A percentile compares a stretch with the other conserved stretches of the same genome.
Evolutionary conservation across 139 green algal genomes (phyloP).

Genomic region (Picochlorum sp.): DNA sequence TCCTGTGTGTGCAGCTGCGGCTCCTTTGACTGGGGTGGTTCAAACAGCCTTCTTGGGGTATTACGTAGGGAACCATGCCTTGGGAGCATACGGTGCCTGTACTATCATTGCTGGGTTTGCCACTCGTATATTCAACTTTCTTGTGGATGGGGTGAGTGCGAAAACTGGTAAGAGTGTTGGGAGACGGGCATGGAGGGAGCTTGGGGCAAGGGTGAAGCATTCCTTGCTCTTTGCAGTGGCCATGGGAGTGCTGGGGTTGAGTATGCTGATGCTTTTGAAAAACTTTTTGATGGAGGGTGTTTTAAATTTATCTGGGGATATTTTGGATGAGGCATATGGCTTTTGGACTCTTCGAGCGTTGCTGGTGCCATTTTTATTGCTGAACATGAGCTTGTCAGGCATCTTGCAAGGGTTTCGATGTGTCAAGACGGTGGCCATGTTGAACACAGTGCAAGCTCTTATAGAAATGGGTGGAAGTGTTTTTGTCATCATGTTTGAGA

Average conservation of each 20-base stretch:
- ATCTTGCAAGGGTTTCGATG: conserved; percentile 44
- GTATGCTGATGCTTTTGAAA: conserved; percentile 5
- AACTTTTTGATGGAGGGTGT: conserved; percentile 11
- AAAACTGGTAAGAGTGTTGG: conserved; percentile 47
- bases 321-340: conserved; percentile 10
- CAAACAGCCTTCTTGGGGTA: conserved; percentile 48
- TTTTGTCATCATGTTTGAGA: conserved; percentile 11
- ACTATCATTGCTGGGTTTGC: conserved; percentile 33
- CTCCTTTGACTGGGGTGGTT: conserved; percentile 36
- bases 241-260: neutral
- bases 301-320: conserved; percentile 17
- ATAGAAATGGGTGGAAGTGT: conserved; percentile 40
- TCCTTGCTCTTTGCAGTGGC: conserved; percentile 23
- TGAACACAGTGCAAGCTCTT: conserved; percentile 36
- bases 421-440: conserved; percentile 29
- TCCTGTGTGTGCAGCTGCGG: conserved; percentile 24
- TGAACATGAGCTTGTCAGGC: conserved; percentile 42
- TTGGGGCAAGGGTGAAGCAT: conserved; percentile 33
- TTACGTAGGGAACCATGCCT: conserved; percentile 19
- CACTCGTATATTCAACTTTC: conserved; percentile 51
- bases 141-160: conserved; percentile 45
- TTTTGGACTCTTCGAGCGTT: conserved; percentile 37
- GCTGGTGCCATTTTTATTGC: conserved; percentile 34
- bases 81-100: conserved; percentile 35
- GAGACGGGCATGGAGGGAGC: conserved; percentile 21